phyloP scores from a whole-genome alignment of 345 rosid species.

The Physaria fendleri region DNA sequence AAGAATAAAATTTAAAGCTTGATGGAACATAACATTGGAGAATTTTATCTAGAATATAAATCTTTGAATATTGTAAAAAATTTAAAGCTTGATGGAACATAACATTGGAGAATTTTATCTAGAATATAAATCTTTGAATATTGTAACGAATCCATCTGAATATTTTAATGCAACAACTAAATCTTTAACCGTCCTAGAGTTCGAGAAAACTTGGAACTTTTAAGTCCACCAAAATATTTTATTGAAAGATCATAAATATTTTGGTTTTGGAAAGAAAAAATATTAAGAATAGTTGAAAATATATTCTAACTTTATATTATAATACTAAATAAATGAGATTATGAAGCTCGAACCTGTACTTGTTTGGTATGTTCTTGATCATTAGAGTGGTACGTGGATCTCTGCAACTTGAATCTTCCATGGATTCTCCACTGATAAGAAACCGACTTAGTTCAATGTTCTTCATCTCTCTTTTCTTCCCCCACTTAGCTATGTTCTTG shows the following conservation, averaged over 20 bases:
- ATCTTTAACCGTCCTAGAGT: slow-evolving; percentile 9
- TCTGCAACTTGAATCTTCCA: slow-evolving; percentile 36
- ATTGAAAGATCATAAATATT: neutral
- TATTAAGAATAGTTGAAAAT: neutral
- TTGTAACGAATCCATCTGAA: slow-evolving; percentile 24
- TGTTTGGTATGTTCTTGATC: slow-evolving; percentile 38
- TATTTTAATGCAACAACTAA: slow-evolving; percentile 23
- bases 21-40: slow-evolving; percentile 27
- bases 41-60: slow-evolving; percentile 34
- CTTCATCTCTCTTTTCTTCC: slow-evolving; percentile 52
- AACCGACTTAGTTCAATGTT: slow-evolving; percentile 57
- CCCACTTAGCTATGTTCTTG: slow-evolving; percentile 30
- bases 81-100: slow-evolving; percentile 27
- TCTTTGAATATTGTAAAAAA: slow-evolving; percentile 24
- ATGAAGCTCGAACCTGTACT: slow-evolving; percentile 29
- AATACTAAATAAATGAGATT: neutral
- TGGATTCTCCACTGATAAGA: slow-evolving; percentile 54
- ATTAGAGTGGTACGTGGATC: slow-evolving; percentile 36
- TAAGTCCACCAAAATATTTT: slow-evolving; percentile 4
- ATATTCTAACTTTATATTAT: neutral
- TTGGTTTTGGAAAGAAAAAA: too few relatives aligned
- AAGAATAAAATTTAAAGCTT: slow-evolving; percentile 22
- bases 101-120: slow-evolving; percentile 30
- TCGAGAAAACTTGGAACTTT: slow-evolving; percentile 14
- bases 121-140: slow-evolving; percentile 30